phyloP scores from a whole-genome alignment of 2,329 filamentous ascomycete genomes.

The Lachnellula arida region DNA sequence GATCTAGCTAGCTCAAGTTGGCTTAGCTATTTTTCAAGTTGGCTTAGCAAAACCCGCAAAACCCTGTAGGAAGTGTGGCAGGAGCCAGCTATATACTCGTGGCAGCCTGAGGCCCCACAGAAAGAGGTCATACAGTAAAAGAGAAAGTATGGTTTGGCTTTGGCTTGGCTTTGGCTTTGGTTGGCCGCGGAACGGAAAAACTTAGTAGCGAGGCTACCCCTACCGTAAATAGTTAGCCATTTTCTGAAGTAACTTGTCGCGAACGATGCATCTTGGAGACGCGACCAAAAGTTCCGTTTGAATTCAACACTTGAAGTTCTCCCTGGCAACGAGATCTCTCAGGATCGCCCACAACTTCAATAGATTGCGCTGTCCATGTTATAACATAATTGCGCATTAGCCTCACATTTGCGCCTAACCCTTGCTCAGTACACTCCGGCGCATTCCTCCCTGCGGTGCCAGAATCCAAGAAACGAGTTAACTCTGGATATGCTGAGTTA shows the following conservation, averaged over 20 bases:
- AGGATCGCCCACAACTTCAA: neutral
- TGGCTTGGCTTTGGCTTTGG: too few relatives aligned
- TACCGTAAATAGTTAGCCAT: neutral
- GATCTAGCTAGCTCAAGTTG: too few relatives aligned
- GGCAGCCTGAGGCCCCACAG: too few relatives aligned
- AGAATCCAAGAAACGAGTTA: neutral
- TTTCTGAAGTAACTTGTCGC: neutral
- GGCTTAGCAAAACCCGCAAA: too few relatives aligned
- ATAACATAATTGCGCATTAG: slow-evolving; percentile 1
- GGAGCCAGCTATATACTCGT: too few relatives aligned
- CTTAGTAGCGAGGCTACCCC: neutral
- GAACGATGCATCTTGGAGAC: neutral
- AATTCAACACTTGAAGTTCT: neutral
- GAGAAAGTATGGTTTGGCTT: too few relatives aligned
- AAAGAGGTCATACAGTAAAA: too few relatives aligned
- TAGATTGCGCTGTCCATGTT: neutral
- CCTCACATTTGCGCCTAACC: neutral
- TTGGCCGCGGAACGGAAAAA: neutral
- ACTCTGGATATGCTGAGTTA: slow-evolving; percentile 17
- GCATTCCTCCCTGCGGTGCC: slow-evolving; percentile 9
- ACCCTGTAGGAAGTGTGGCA: too few relatives aligned
- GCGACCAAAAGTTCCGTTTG: neutral
- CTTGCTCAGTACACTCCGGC: neutral
- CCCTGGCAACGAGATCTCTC: neutral
- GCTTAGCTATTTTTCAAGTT: too few relatives aligned